Percentiles rank a stretch among this genome's conserved stretches.
Evolutionary conservation across 176 grass and related monocot genomes (phyloP).

Genomic region (Triticum turgidum): DNA sequence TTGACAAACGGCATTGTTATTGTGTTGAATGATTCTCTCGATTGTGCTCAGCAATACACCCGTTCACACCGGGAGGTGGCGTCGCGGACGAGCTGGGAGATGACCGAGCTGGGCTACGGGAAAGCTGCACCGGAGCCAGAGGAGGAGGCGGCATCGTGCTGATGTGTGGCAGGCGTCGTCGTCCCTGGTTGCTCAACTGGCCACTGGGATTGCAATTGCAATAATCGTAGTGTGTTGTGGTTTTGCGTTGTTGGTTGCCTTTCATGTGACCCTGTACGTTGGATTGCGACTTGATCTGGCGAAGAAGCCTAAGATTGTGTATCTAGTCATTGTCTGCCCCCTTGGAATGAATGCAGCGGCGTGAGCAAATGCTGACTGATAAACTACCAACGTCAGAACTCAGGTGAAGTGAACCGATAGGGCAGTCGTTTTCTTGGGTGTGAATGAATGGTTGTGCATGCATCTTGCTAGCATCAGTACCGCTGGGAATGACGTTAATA

Average conservation of each 20-base stretch:
- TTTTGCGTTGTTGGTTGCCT: background rate
- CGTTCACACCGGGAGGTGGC: constrained; percentile 77
- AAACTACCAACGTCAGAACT: background rate
- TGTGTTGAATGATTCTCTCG: background rate
- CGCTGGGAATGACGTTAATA: background rate
- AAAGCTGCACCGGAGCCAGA: constrained; percentile 23
- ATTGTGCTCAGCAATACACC: constrained; percentile 66
- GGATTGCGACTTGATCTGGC: constrained; percentile 3
- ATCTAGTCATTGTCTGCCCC: background rate
- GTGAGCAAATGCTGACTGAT: background rate
- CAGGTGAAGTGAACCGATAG: background rate
- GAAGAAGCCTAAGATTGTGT: constrained; percentile 26
- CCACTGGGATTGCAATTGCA: constrained; percentile 10
- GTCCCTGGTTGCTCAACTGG: constrained; percentile 10
- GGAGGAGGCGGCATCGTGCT: constrained; percentile 21
- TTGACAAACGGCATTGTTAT: constrained; percentile 25
- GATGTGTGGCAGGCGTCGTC: background rate
- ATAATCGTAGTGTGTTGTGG: background rate
- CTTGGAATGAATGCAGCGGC: constrained; percentile 20
- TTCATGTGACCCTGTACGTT: constrained; percentile 17
- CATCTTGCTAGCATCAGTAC: background rate
- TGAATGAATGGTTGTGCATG: background rate
- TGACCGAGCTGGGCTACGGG: constrained; percentile 60
- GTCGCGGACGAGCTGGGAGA: constrained; percentile 75
- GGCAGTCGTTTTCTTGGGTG: background rate